Conservation (phyloP, 345 rosid species). For the Syzygium aromaticum region DNA sequence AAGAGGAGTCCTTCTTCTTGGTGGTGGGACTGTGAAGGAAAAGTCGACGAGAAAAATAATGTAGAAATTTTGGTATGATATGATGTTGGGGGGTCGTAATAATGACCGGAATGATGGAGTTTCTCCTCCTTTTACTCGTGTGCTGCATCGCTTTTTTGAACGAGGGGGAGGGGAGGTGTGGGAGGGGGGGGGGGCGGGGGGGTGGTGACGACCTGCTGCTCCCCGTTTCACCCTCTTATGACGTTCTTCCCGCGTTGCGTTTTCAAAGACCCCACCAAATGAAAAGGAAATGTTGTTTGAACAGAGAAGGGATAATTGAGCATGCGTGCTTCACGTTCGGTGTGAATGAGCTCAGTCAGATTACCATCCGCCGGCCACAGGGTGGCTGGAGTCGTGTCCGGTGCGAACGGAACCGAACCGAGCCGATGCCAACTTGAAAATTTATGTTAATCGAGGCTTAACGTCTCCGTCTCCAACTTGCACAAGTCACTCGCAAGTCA, state of each 20-base stretch:
- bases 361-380: neutral
- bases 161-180: neutral
- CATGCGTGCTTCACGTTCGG: neutral
- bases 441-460: neutral
- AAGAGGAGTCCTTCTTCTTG: neutral
- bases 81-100: neutral
- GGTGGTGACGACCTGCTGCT: neutral
- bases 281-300: neutral
- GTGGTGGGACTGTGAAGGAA: neutral
- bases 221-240: neutral
- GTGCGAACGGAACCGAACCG: neutral
- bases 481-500: neutral
- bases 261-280: neutral
- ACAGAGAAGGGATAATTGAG: too few species aligned
- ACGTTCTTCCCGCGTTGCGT: neutral
- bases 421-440: neutral
- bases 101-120: neutral
- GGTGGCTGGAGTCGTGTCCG: neutral
- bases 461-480: neutral
- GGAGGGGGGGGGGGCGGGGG: too few species aligned
- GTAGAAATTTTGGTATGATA: neutral
- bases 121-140: neutral
- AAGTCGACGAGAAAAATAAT: neutral
- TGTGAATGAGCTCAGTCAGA: neutral
- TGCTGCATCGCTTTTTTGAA: neutral